A percentile compares a stretch with the other conserved stretches of the same genome.
These are phyloP conservation scores for Populus ilicifolia DNA, from an alignment of 345 rosid genomes.

Conservation along the genomic window DNA sequence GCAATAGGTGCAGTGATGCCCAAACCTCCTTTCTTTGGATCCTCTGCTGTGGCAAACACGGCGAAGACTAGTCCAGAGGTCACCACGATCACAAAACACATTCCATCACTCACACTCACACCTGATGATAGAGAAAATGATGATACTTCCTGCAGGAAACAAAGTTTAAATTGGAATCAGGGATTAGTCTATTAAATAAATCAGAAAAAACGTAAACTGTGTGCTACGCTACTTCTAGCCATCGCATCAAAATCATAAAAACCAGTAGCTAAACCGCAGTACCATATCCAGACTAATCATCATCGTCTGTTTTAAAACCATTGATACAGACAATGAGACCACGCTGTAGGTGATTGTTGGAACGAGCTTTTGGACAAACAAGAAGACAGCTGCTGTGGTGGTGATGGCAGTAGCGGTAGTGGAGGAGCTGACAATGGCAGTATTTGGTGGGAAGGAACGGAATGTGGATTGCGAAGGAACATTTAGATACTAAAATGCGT, in stretches of 20 bases:
- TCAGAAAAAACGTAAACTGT: neutral
- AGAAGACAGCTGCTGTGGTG: no score
- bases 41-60: slow-evolving; percentile 18
- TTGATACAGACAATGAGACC: no score
- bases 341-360: no score
- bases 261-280: neutral
- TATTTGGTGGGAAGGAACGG: no score
- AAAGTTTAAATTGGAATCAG: neutral
- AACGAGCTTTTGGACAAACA: no score
- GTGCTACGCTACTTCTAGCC: neutral
- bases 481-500: no score
- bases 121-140: slow-evolving; percentile 30
- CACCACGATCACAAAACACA: slow-evolving; percentile 9
- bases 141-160: slow-evolving; percentile 25
- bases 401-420: no score
- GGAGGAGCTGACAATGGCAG: no score
- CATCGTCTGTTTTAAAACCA: no score
- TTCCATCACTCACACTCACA: neutral
- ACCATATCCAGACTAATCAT: no score
- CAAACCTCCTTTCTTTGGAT: slow-evolving; percentile 14
- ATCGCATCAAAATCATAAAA: neutral
- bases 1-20: slow-evolving; percentile 32
- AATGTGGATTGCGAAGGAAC: no score
- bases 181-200: neutral
- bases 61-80: slow-evolving; percentile 18